Percentiles rank a stretch among this genome's conserved stretches.
Evolutionary conservation across 1,284 basidiomycete genomes (phyloP).

Genomic region (Macrocystidia cucumis): DNA sequence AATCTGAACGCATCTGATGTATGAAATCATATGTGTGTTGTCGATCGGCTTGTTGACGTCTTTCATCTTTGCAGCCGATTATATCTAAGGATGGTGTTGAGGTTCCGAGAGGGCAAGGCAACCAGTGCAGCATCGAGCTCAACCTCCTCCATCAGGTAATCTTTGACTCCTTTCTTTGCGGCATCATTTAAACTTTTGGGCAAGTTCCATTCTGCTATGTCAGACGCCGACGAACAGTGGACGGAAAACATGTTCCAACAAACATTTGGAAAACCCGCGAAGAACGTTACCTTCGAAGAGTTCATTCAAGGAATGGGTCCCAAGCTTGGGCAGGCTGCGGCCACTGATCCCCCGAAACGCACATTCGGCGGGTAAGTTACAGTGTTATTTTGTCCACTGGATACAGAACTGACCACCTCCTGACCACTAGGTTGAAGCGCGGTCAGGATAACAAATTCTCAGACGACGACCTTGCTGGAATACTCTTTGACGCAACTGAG

Average conservation of each 20-base stretch:
- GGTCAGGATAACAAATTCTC: slow-evolving; percentile 26
- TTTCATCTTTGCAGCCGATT: slow-evolving; percentile 19
- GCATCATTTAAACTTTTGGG: slow-evolving; percentile 4
- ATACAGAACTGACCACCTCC: too few species aligned
- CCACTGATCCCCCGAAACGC: slow-evolving; percentile 22
- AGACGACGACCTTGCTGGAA: slow-evolving; percentile 34
- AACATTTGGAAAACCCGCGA: slow-evolving; percentile 23
- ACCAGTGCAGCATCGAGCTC: slow-evolving; percentile 45
- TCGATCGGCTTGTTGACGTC: not conserved
- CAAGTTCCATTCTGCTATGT: slow-evolving; percentile 30
- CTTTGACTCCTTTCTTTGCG: not conserved
- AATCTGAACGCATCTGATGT: slow-evolving; percentile 35
- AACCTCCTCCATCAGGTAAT: slow-evolving; percentile 40
- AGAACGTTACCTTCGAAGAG: slow-evolving; percentile 20
- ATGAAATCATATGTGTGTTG: slow-evolving; percentile 1
- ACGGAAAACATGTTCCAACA: slow-evolving; percentile 27
- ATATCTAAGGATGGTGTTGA: slow-evolving; percentile 16
- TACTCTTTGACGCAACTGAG: slow-evolving; percentile 34
- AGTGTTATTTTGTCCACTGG: too few species aligned
- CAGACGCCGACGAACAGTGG: slow-evolving; percentile 32
- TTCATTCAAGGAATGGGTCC: slow-evolving; percentile 11
- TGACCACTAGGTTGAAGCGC: slow-evolving; percentile 20
- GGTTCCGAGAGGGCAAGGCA: slow-evolving; percentile 35
- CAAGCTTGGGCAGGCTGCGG: not conserved
- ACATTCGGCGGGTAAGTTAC: slow-evolving; percentile 26